phyloP scores from a whole-genome alignment of 495 filamentous ascomycete species.

The Penicillium turbatum region DNA sequence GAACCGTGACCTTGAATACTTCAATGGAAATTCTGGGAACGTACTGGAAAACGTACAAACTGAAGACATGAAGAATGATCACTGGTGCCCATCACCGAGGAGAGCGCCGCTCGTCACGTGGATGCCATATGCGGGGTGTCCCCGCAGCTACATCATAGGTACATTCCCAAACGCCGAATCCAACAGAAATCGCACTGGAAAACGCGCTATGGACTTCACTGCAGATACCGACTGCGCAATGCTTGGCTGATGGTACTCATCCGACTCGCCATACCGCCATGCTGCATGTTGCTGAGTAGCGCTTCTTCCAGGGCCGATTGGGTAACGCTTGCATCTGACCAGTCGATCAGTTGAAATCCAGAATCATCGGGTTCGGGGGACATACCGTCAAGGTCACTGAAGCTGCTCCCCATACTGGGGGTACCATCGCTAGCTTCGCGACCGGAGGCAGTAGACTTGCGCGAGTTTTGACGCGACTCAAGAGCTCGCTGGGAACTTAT shows the following conservation, averaged over 20 bases:
- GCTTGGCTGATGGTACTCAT: slow-evolving; percentile 81
- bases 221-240: slow-evolving; percentile 49
- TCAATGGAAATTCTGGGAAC: neutral
- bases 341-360: slow-evolving; percentile 2
- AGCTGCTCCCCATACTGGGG: slow-evolving; percentile 96
- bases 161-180: neutral
- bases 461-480: slow-evolving; percentile 56
- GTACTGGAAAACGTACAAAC: neutral
- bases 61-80: neutral
- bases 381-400: slow-evolving; percentile 91
- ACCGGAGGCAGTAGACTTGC: slow-evolving; percentile 45
- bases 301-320: slow-evolving; percentile 92
- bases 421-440: slow-evolving; percentile 77
- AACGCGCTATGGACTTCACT: neutral
- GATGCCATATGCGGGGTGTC: slow-evolving; percentile 4
- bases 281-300: slow-evolving; percentile 87
- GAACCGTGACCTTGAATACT: neutral
- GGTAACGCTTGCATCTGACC: slow-evolving; percentile 81
- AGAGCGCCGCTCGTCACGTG: slow-evolving; percentile 12
- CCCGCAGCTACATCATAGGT: slow-evolving; percentile 7
- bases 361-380: slow-evolving; percentile 5
- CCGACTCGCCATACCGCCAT: slow-evolving; percentile 74
- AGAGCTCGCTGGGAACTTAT: slow-evolving; percentile 53
- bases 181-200: neutral
- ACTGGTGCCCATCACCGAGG: slow-evolving; percentile 10